Base-by-base conservation (phyloP, 805 yeast genomes). In the Myxozyma monticola region DNA sequence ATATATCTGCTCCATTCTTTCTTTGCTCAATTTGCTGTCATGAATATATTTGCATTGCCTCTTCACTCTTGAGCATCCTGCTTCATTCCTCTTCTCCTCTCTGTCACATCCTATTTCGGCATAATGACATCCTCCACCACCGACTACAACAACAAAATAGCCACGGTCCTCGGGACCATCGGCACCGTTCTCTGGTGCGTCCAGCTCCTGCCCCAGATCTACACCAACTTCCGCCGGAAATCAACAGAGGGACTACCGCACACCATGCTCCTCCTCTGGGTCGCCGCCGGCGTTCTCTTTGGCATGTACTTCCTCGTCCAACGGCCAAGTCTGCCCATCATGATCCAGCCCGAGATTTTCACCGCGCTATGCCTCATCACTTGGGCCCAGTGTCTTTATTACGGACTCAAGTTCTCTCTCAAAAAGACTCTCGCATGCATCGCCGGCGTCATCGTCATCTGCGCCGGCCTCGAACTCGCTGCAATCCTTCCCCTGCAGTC, bases 151-250 rank as follows among this genome's bases (percentile, higher is more conserved):
- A 35, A 35, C 38, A 35, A 35, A n/a, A 34, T 41, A 2, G 49
- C 49, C 12, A 49, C 49, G 10, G 45, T 84, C 5, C 73, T 88
- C 47, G 96, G 88, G 1, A 89, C 96, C 10, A 74, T 87, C 1
- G 97, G 96, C 4, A 91, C 98, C 0, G 81, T 90, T 1, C 76
- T 86, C 50, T 91, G 97, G 97, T 90, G 97, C 67, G 71, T 90
- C 57, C 97, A 91, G 69, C 71, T 91, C 57, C 74, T 89, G 1
- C 97, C 97, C 1, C 98, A 87, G 63, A 83, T 90, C 39, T 73
- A 80, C 49, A 74, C 81, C 64, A 90, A 91, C 65, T 89, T 78
- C 70, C 74, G 75, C 50, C 76, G 77, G 7, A 88, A 91, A 62
- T 81, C 88, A 63, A 85, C 95, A 51, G 85, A 82, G 24, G 97